Evolutionary conservation across 345 rosid species (phyloP).

Genomic region (Rhizophora apiculata): DNA sequence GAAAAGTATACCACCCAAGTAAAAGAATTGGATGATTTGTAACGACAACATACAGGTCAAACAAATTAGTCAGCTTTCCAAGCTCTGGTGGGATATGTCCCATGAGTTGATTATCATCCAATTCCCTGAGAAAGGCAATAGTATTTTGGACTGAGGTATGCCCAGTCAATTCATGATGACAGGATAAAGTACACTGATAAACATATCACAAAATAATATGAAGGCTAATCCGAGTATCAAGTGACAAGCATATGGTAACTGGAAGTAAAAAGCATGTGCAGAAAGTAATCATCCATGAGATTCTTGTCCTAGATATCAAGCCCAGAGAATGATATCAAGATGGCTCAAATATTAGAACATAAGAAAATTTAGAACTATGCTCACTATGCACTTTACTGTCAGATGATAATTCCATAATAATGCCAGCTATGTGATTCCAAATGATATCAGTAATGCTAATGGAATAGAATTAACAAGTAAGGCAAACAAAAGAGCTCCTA

Average conservation of each 20-base stretch:
- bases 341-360: background rate
- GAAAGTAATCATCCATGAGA: background rate
- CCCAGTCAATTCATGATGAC: background rate
- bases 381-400: background rate
- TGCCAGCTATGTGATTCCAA: background rate
- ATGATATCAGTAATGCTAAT: background rate
- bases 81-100: constrained; percentile 85
- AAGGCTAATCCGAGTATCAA: background rate
- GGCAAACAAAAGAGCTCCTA: constrained; percentile 24
- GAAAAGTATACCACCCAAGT: background rate
- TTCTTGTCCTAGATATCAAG: background rate
- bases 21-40: background rate
- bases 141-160: background rate
- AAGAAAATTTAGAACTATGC: constrained; percentile 2
- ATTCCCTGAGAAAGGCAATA: constrained; percentile 52
- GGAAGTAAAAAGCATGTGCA: background rate
- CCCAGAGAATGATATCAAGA: background rate
- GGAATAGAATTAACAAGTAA: background rate
- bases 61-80: constrained; percentile 92
- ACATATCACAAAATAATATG: too few species aligned
- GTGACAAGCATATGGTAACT: background rate
- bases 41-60: constrained; percentile 68
- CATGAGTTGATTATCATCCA: constrained; percentile 72
- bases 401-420: background rate
- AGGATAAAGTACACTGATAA: background rate